Conservation (phyloP, 176 grass and related monocot species). For the Oryza brachyantha region DNA sequence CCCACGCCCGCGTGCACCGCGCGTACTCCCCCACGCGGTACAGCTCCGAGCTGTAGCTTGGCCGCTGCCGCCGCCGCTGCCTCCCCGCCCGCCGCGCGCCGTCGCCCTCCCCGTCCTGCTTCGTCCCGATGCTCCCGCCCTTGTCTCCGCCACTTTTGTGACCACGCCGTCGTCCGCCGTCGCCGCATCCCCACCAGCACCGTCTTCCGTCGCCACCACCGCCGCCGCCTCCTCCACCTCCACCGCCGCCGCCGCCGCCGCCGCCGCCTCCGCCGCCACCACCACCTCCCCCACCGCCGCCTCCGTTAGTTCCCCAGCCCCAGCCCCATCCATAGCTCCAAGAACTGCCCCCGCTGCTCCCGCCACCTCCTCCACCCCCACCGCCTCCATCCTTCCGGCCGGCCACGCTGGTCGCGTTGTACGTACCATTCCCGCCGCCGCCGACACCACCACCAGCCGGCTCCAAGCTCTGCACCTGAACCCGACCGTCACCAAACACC, state of each 20-base stretch:
- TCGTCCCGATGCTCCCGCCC: not conserved
- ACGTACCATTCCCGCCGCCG: not conserved
- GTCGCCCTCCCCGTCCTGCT: not conserved
- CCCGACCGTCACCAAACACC: not conserved
- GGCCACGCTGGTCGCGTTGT: not conserved
- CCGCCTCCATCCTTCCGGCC: slow-evolving; percentile 40
- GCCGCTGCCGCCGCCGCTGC: slow-evolving; percentile 9
- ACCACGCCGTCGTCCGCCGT: not conserved
- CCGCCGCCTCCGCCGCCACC: slow-evolving; percentile 30
- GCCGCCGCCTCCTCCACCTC: slow-evolving; percentile 7
- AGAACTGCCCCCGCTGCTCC: slow-evolving; percentile 10
- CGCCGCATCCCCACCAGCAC: not conserved
- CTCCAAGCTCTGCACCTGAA: slow-evolving; percentile 14
- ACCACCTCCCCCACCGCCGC: slow-evolving; percentile 25
- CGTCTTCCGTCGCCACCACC: not conserved
- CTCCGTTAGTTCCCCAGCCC: slow-evolving; percentile 29
- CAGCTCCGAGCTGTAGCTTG: slow-evolving; percentile 74
- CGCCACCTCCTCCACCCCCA: slow-evolving; percentile 24
- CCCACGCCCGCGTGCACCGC: slow-evolving; percentile 47
- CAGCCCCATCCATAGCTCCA: slow-evolving; percentile 41
- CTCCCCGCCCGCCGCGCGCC: not conserved
- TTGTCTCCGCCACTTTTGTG: not conserved
- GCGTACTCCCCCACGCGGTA: slow-evolving; percentile 82
- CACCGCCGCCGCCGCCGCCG: slow-evolving; percentile 32
- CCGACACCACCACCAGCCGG: not conserved